Conservation (phyloP, 2,329 filamentous ascomycete species). For the Zasmidium citrigriseum region DNA sequence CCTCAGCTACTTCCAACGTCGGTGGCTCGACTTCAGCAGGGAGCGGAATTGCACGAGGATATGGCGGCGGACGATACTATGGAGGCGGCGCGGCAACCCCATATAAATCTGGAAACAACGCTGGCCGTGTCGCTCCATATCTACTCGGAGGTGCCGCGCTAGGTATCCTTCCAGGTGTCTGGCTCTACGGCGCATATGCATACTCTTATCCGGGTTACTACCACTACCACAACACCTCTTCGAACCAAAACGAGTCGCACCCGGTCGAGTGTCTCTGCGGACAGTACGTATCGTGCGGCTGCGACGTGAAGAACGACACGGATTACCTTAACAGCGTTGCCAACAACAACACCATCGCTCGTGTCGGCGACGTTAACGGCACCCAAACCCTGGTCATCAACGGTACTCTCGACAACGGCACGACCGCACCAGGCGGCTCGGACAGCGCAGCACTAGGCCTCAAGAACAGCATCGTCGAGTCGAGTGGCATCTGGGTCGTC, state of each 20-base stretch:
- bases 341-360: slow-evolving; percentile 64
- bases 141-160: slow-evolving; percentile 52
- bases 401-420: slow-evolving; percentile 65
- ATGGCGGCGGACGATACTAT: slow-evolving; percentile 65
- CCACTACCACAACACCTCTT: slow-evolving; percentile 50
- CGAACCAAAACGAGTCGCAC: slow-evolving; percentile 57
- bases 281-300: slow-evolving; percentile 60
- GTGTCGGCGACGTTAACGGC: slow-evolving; percentile 63
- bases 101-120: slow-evolving; percentile 53
- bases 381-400: slow-evolving; percentile 65
- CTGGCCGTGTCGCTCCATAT: slow-evolving; percentile 49
- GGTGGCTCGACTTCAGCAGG: slow-evolving; percentile 54
- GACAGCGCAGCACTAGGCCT: slow-evolving; percentile 24
- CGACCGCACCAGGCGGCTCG: slow-evolving; percentile 42
- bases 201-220: slow-evolving; percentile 63
- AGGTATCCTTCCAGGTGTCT: slow-evolving; percentile 63
- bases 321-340: slow-evolving; percentile 59
- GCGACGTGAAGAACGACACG: slow-evolving; percentile 65
- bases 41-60: slow-evolving; percentile 58
- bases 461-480: slow-evolving; percentile 14
- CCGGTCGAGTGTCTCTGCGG: slow-evolving; percentile 65
- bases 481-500: slow-evolving; percentile 40
- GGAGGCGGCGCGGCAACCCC: slow-evolving; percentile 64
- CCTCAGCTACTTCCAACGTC: slow-evolving; percentile 16
- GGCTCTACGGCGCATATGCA: slow-evolving; percentile 64